Evolutionary conservation across 805 yeast species (phyloP), one percentile per base, ranked within the genome.

Genomic region (Teunomyces aglyptinius): DNA sequence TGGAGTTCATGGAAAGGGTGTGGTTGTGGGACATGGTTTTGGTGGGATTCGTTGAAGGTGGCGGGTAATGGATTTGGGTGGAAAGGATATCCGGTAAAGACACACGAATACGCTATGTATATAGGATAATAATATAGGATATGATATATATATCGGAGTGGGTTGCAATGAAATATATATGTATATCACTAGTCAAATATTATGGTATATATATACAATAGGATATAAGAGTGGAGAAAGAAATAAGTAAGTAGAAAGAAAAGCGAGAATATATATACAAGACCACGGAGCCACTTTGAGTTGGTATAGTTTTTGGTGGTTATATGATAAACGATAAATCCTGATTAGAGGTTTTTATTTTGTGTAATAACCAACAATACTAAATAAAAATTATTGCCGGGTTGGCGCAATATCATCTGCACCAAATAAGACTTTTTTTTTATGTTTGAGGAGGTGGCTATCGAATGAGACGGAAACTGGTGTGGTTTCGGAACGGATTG

Each of bases 1-100:
- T 57, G 11, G 77, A 73, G 52, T 75, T 73, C 53, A 77, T 64
- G 38, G 73, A 69, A 43, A 68, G 59, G 49, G 67, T 75, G 49
- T 73, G 75, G 48, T 68, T 49, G 41, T 52, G 56, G 12, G 54
- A 48, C 52, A 49, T 49, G 40, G 32, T 33, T 19, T 24, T 31
- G 12, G 18, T 6, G 33, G 33, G 13, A 13, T 29, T 29, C 8
- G 33, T 4, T n/a, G 38, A n/a, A 27, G 38, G 39, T 20, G 39
- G 39, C 28, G 16, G 39, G 39, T 20, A 22, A 20, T 20, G 12
- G 39, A 13, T 33, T 18, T 19, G 39, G 39, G 12, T 36, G 39
- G 39, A 19, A 22, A 16, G 27, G 24, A 22, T 36, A 22, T 36
- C 13, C 39, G 39, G 39, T 22, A 36, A 36, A 22, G 27, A 36